Percentiles rank a stretch among this genome's conserved stretches.
Conservation (phyloP, 176 grass and related monocot species). For the Saccharum officinarum region DNA sequence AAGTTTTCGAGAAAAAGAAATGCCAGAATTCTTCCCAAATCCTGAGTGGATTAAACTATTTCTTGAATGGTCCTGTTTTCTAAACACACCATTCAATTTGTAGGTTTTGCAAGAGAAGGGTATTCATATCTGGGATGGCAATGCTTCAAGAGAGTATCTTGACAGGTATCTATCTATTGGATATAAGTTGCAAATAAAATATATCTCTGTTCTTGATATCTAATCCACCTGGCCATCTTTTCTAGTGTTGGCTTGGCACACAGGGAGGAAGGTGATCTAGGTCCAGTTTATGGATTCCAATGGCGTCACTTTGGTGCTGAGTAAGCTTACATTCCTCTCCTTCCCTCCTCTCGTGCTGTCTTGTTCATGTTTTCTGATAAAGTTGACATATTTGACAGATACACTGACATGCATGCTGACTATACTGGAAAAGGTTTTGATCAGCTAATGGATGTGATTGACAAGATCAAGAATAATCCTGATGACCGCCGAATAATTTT, state of each 20-base stretch:
- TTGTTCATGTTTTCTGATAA: not conserved
- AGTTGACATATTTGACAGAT: constrained; percentile 38
- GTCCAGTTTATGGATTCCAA: constrained; percentile 87
- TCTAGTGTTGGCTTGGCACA: constrained; percentile 67
- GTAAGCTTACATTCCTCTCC: constrained; percentile 44
- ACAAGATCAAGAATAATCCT: constrained; percentile 89
- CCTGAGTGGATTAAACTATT: not conserved
- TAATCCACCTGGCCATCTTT: constrained; percentile 33
- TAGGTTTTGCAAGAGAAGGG: constrained; percentile 83
- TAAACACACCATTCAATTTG: not conserved
- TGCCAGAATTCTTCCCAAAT: not conserved
- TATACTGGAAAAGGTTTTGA: constrained; percentile 86
- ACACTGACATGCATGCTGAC: constrained; percentile 78
- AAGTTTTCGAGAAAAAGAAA: not conserved
- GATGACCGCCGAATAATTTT: constrained; percentile 75
- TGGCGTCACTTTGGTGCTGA: constrained; percentile 90
- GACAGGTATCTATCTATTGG: constrained; percentile 54
- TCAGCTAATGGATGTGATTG: constrained; percentile 76
- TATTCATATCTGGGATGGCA: constrained; percentile 93
- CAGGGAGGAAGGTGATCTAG: constrained; percentile 82
- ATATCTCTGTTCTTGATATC: not conserved
- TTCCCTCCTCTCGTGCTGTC: not conserved
- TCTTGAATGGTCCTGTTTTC: not conserved
- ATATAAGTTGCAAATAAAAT: constrained; percentile 7
- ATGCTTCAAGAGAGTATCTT: constrained; percentile 92